Conservation (phyloP, 148 eudicot genomes). For the Rhododendron kiyosumense region DNA sequence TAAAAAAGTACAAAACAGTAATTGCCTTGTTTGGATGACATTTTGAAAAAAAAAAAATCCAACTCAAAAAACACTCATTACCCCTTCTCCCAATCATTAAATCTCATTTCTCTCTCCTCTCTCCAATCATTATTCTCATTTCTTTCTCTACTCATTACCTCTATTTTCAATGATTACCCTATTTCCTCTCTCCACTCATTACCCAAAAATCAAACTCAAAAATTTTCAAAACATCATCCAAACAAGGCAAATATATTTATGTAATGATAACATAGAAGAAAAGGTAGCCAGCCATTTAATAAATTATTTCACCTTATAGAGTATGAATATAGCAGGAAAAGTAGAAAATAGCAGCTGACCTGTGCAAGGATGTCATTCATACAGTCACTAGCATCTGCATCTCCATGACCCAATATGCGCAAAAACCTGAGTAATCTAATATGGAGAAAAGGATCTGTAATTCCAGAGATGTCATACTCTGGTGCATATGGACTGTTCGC, state of each 20-base stretch:
- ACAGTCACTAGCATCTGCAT: conserved; percentile 90
- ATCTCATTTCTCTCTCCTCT: too few species aligned
- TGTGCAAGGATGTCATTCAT: conserved; percentile 99
- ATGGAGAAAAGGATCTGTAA: conserved; percentile 93
- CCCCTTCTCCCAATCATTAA: too few species aligned
- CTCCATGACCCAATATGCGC: conserved; percentile 86
- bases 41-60: too few species aligned
- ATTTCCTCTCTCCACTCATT: too few species aligned
- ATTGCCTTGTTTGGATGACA: too few species aligned
- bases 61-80: too few species aligned
- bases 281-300: not conserved
- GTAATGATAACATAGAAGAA: not conserved
- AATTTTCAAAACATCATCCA: too few species aligned
- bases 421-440: conserved; percentile 78
- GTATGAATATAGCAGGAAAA: conserved; percentile 1
- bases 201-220: too few species aligned
- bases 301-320: not conserved
- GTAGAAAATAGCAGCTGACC: conserved; percentile 40
- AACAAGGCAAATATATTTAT: not conserved
- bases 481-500: conserved; percentile 96
- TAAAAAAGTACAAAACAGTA: not conserved
- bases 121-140: too few species aligned
- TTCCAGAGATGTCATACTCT: conserved; percentile 90
- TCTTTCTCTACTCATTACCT: too few species aligned
- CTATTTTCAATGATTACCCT: too few species aligned